Evolutionary conservation across 2,329 filamentous ascomycete species (phyloP), one percentile per base, ranked within the genome.

Genomic region (Lasiodiplodia sp.): DNA sequence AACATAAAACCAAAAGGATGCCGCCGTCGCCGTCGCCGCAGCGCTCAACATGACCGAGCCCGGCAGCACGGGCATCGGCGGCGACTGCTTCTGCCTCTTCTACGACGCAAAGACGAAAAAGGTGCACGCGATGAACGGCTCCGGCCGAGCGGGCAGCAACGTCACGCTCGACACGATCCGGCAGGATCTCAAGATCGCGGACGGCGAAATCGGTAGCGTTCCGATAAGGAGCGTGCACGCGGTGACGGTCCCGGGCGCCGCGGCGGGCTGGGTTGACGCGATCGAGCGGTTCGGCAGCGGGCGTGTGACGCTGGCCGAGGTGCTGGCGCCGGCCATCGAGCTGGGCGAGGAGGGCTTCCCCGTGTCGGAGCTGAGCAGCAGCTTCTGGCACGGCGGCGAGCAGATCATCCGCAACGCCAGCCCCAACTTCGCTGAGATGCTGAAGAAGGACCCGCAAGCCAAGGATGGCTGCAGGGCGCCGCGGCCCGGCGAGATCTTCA

Each of bases 71-170:
- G 96, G 96, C 51, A 97, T 99, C 70, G 96, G 96, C 68, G 96
- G 96, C 71, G 96, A 99, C 81, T 94, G 97, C 90, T 99, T 98
- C 82, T 94, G 94, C 79, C 88, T 98, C 44, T 97, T 89, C 85
- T 98, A 95, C 83, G 88, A 96, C 77, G 93, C 93, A 52, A 87
- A 91, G 73, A 92, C 90, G 0, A 91, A 92, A 76, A 91, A 92
- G 71, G 91, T 98, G 10, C 91, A 90, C 67, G 92, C 94, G 11
- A 83, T 98, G 79, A 99, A 99, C 79, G 96, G 94, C 23, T 97
- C 94, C 1, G 96, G 96, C n/a, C 90, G 96, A 34, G 88, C 93
- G 3, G 90, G 92, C 4, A 85, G 82, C 64, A 88, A 90, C 47
- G 89, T 83, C 71, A 92, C 90, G 0, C 84, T 96, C 0, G 90